These are phyloP conservation scores for Solanum chacoense DNA, from an alignment of 305 asterid genomes.

Conservation along the genomic window DNA sequence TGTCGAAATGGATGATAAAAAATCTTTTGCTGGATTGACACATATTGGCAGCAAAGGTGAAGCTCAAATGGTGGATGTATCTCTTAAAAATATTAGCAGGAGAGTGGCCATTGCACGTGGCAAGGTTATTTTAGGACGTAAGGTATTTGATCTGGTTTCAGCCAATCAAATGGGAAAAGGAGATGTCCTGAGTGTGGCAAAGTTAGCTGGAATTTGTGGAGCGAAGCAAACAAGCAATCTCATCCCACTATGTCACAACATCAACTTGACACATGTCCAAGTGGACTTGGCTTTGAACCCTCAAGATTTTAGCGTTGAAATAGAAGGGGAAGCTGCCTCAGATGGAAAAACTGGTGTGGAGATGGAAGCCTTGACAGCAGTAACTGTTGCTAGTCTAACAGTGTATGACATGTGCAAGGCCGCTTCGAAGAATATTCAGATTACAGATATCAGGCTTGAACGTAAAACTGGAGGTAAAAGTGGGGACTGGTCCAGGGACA, in stretches of 20 bases:
- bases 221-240: constrained; percentile 73
- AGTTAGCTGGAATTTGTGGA: constrained; percentile 67
- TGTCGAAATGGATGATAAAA: not conserved
- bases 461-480: constrained; percentile 76
- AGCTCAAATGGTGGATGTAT: constrained; percentile 82
- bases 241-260: constrained; percentile 83
- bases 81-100: constrained; percentile 51
- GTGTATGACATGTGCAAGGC: constrained; percentile 95
- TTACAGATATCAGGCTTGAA: constrained; percentile 58
- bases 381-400: constrained; percentile 64
- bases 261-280: constrained; percentile 47
- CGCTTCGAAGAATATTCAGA: constrained; percentile 56
- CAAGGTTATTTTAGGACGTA: constrained; percentile 60
- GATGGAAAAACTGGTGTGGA: constrained; percentile 57
- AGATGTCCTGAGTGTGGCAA: constrained; percentile 80
- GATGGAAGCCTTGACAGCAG: constrained; percentile 91
- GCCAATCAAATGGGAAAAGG: constrained; percentile 75
- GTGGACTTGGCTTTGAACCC: constrained; percentile 48
- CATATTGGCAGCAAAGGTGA: constrained; percentile 62
- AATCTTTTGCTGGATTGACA: constrained; percentile 28
- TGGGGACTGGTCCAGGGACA: constrained; percentile 72
- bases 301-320: constrained; percentile 42
- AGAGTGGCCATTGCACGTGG: constrained; percentile 76
- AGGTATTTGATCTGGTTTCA: constrained; percentile 67
- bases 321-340: constrained; percentile 21